Conservation (phyloP, 805 yeast species). For the Monosporozyma solicola region DNA sequence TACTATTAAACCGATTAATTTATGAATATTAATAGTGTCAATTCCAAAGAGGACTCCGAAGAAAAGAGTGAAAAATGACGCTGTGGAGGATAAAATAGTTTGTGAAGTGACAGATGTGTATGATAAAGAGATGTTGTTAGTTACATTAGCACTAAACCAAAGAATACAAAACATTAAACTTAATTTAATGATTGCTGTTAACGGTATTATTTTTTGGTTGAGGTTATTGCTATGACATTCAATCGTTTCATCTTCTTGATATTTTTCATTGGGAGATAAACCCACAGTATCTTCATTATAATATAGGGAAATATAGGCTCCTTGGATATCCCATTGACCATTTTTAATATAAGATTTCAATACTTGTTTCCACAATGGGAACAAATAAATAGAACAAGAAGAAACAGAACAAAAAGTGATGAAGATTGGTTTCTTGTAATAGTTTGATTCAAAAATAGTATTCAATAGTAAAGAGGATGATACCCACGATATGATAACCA, state of each 20-base stretch:
- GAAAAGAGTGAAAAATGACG: constrained; percentile 78
- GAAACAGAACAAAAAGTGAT: constrained; percentile 85
- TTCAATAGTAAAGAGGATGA: constrained; percentile 74
- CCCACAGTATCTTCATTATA: not conserved
- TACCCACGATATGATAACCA: constrained; percentile 83
- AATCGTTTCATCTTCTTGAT: not conserved
- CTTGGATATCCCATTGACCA: not conserved
- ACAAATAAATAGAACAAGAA: constrained; percentile 63
- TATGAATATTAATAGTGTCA: constrained; percentile 54
- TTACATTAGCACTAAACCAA: constrained; percentile 82
- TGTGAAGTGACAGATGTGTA: constrained; percentile 88
- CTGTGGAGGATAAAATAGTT: constrained; percentile 83
- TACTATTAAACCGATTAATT: constrained; percentile 55
- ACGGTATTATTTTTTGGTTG: constrained; percentile 41
- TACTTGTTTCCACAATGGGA: constrained; percentile 34
- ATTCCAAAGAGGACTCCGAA: constrained; percentile 62
- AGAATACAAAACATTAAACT: constrained; percentile 69
- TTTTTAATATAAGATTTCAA: not conserved
- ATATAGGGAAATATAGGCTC: not conserved
- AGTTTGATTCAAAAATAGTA: constrained; percentile 48
- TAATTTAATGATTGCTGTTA: constrained; percentile 31
- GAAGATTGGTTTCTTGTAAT: constrained; percentile 79
- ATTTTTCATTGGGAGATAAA: not conserved
- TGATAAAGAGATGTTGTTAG: constrained; percentile 71
- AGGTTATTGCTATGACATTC: constrained; percentile 5